Conservation (phyloP, 306 rosid species). For the Albizia julibrissin region DNA sequence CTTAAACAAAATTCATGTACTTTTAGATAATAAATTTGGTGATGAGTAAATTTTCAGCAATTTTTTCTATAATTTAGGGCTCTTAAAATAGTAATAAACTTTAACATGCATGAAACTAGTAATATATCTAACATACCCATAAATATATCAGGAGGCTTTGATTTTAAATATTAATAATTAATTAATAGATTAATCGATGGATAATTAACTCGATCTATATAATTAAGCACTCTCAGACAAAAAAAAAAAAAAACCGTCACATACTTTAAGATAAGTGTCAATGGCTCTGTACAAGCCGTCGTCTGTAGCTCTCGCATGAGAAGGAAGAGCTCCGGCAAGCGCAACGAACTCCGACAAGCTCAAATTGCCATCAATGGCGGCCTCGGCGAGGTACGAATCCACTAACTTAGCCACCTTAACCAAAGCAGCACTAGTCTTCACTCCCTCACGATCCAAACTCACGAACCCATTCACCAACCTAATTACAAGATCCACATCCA, state of each 20-base stretch:
- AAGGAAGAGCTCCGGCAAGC: constrained; percentile 75
- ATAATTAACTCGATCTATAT: background rate
- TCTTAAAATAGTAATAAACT: no score
- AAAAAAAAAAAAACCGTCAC: background rate
- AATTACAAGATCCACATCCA: constrained; percentile 71
- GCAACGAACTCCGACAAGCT: constrained; percentile 58
- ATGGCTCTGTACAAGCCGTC: constrained; percentile 91
- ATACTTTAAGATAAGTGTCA: constrained; percentile 88
- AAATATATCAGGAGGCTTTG: background rate
- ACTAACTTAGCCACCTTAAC: constrained; percentile 81
- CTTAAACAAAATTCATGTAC: no score
- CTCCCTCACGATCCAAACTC: constrained; percentile 57
- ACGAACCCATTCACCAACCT: constrained; percentile 72
- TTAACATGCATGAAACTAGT: no score
- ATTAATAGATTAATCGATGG: background rate
- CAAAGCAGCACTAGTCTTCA: constrained; percentile 59
- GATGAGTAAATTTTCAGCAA: no score
- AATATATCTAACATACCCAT: background rate
- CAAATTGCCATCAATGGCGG: constrained; percentile 66
- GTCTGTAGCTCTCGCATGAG: constrained; percentile 71
- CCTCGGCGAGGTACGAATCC: constrained; percentile 83
- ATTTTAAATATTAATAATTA: background rate
- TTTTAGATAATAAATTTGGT: no score
- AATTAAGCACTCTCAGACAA: background rate
- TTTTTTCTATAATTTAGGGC: no score